phyloP scores from a whole-genome alignment of 2,329 filamentous ascomycete genomes.

The Arthrobotrys conoides region DNA sequence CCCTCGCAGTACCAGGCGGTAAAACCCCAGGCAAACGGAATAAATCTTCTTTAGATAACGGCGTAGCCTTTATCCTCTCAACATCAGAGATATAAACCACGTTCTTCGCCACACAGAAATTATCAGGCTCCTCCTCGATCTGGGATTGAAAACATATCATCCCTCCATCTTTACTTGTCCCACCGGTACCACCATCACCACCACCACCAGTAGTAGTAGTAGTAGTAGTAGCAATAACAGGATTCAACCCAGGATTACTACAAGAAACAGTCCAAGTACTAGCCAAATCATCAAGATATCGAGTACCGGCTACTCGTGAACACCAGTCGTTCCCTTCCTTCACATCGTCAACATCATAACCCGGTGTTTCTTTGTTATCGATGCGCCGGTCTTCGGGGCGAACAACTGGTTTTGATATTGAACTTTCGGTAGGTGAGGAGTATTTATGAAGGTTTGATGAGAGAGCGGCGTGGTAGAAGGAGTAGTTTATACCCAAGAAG shows the following conservation, averaged over 20 bases:
- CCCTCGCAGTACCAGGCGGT: not conserved
- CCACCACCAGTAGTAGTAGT: no score
- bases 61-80: not conserved
- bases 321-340: slow-evolving; percentile 35
- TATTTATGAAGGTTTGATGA: not conserved
- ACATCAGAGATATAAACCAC: slow-evolving; percentile 22
- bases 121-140: slow-evolving; percentile 28
- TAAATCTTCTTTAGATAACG: slow-evolving; percentile 12
- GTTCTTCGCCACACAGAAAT: slow-evolving; percentile 49
- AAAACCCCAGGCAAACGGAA: slow-evolving; percentile 3
- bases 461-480: slow-evolving; percentile 12
- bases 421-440: not conserved
- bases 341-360: slow-evolving; percentile 2
- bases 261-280: slow-evolving; percentile 52
- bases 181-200: not conserved
- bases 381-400: no score
- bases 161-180: not conserved
- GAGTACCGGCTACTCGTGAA: slow-evolving; percentile 26
- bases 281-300: slow-evolving; percentile 30
- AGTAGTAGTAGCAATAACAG: no score
- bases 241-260: not conserved
- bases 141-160: slow-evolving; percentile 49
- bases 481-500: slow-evolving; percentile 11
- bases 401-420: not conserved
- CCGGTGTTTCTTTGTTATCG: no score